Evolutionary conservation across 2,329 filamentous ascomycete genomes (phyloP).

Genomic region (Botrytis medusae): DNA sequence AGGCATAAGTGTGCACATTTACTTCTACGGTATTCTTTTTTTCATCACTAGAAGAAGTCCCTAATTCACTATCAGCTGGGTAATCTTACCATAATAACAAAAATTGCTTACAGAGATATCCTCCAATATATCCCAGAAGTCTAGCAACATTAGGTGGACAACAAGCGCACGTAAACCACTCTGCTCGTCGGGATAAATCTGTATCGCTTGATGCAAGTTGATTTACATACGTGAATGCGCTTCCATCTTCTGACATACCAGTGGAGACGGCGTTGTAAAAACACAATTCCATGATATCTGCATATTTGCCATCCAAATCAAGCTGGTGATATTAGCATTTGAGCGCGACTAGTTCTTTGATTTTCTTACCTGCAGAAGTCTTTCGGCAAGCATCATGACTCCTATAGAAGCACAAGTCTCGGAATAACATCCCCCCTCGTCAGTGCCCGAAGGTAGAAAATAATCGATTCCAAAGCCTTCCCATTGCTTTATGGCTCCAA

Average conservation of each 20-base stretch:
- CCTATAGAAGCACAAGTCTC: constrained; percentile 62
- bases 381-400: constrained; percentile 59
- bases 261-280: constrained; percentile 62
- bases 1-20: constrained; percentile 57
- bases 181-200: constrained; percentile 50
- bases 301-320: constrained; percentile 53
- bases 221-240: constrained; percentile 61
- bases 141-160: constrained; percentile 61
- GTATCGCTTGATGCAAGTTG: constrained; percentile 55
- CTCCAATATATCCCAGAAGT: constrained; percentile 55
- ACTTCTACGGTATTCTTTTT: constrained; percentile 44
- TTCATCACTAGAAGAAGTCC: constrained; percentile 23
- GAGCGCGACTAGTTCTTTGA: neutral
- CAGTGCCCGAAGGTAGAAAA: constrained; percentile 57
- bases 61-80: neutral
- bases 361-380: constrained; percentile 48
- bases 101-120: constrained; percentile 53
- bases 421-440: constrained; percentile 62
- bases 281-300: constrained; percentile 60
- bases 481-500: constrained; percentile 58
- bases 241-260: constrained; percentile 56
- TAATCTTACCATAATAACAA: neutral
- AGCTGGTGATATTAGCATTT: constrained; percentile 35
- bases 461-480: constrained; percentile 61
- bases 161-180: constrained; percentile 61